Conservation (phyloP, 1,139 yeast species). For the Yamadazyma diddensiae region DNA sequence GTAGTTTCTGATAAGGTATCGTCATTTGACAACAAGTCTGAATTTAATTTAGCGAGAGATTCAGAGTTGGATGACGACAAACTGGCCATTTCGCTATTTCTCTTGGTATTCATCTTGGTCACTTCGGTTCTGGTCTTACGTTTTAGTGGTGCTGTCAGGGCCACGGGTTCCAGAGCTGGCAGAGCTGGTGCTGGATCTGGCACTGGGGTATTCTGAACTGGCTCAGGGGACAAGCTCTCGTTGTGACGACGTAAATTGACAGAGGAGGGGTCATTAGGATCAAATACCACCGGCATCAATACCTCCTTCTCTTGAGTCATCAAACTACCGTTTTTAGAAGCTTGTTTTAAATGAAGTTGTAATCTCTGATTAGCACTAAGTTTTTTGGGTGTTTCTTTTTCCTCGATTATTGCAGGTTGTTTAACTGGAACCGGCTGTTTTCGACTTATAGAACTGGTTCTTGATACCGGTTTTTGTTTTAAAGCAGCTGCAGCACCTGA, state of each 20-base stretch:
- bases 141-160: slow-evolving; percentile 4
- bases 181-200: slow-evolving; percentile 5
- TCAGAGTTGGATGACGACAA: slow-evolving; percentile 6
- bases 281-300: slow-evolving; percentile 37
- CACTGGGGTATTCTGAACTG: not conserved
- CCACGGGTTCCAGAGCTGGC: slow-evolving; percentile 2
- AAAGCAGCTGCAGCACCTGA: slow-evolving; percentile 40
- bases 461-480: slow-evolving; percentile 13
- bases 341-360: slow-evolving; percentile 39
- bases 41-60: slow-evolving; percentile 6
- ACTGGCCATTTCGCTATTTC: slow-evolving; percentile 24
- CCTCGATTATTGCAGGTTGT: slow-evolving; percentile 8
- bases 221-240: slow-evolving; percentile 9
- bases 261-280: slow-evolving; percentile 36
- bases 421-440: slow-evolving; percentile 7
- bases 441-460: slow-evolving; percentile 10
- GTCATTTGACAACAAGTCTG: slow-evolving; percentile 12
- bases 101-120: slow-evolving; percentile 32
- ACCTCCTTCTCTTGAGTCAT: slow-evolving; percentile 40
- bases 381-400: slow-evolving; percentile 9
- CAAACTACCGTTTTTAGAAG: slow-evolving; percentile 37
- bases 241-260: slow-evolving; percentile 22
- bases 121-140: slow-evolving; percentile 28
- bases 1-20: slow-evolving; percentile 4
- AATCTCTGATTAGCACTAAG: slow-evolving; percentile 41